Base-by-base conservation (phyloP, 108 stramenopile species). In the Schizochytrium sp. region DNA sequence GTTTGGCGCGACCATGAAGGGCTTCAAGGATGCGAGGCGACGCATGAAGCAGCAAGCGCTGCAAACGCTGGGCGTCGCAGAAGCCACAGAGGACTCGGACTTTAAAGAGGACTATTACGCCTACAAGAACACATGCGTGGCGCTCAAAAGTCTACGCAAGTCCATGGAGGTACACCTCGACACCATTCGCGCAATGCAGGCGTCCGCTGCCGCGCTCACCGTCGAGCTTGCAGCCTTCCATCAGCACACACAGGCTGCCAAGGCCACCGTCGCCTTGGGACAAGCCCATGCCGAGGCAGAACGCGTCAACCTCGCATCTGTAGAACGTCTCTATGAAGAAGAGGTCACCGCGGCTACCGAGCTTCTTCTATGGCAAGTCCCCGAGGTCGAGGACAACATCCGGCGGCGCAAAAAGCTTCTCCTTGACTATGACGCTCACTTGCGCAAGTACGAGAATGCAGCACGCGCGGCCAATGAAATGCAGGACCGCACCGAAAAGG, bases 1-100 rank as follows among this genome's bases (percentile, higher is more conserved):
- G 34, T 34, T 34, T 34, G 55, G 55, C 16, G 55, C 55, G 55
- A 57, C 55, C 63, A 83, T 83, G 76, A 83, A 83, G 76, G 51
- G 51, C 10, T 83, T 83, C 76, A 83, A 83, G 28, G 76, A 83
- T 34, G 76, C 76, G 23, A 10, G 76, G 28, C 45, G 76, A 28
- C 76, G 76, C 19, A 83, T 83, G 76, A 83, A 83, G 76, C 76
- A 83, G 76, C 76, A 83, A 45, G 76, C 76, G 76, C 51, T 83
- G 76, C 76, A 83, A 23, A 53, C 76, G 45, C 51, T 83, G 48
- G 76, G 76, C 51, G 76, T 53, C 3, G 76, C 76, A 83, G 76
- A 83, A 23, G 76, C 76, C 45, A 83, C 76, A 6, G 76, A 83
- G 76, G 76, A 83, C 76, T 83, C 76, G 45, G 23, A 47, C 25